phyloP scores from a whole-genome alignment of 2,329 filamentous ascomycete species.

The Clathrospora elynae region DNA sequence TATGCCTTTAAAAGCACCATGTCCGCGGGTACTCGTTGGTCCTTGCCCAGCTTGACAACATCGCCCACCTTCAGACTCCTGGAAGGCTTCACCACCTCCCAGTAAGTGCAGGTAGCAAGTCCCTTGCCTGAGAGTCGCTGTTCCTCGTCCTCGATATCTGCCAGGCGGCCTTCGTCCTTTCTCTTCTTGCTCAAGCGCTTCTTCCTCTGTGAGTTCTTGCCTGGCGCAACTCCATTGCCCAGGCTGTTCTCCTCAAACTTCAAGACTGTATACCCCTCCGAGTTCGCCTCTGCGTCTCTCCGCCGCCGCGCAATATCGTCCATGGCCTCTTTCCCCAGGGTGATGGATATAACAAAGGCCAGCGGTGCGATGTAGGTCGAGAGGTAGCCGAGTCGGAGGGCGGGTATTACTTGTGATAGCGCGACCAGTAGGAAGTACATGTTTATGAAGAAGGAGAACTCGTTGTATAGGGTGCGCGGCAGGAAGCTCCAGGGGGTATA shows the following conservation, averaged over 20 bases:
- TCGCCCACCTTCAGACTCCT: slow-evolving; percentile 92
- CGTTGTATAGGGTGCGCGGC: slow-evolving; percentile 93
- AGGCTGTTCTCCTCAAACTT: slow-evolving; percentile 66
- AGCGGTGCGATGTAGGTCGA: slow-evolving; percentile 92
- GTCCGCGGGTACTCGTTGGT: slow-evolving; percentile 91
- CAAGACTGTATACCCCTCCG: slow-evolving; percentile 82
- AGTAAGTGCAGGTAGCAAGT: slow-evolving; percentile 56
- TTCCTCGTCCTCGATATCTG: slow-evolving; percentile 73
- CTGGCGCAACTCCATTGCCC: slow-evolving; percentile 42
- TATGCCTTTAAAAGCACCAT: slow-evolving; percentile 89
- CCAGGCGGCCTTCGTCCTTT: slow-evolving; percentile 54
- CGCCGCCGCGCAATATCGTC: slow-evolving; percentile 88
- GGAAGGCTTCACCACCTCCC: slow-evolving; percentile 78
- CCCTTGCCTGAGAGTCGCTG: slow-evolving; percentile 49
- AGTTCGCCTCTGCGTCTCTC: slow-evolving; percentile 91
- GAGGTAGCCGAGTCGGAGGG: slow-evolving; percentile 89
- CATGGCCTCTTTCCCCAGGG: slow-evolving; percentile 91
- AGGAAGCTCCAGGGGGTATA: slow-evolving; percentile 95
- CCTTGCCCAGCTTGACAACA: slow-evolving; percentile 89
- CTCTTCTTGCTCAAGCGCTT: slow-evolving; percentile 44
- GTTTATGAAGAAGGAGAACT: slow-evolving; percentile 99
- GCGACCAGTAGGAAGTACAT: slow-evolving; percentile 98
- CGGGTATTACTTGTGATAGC: slow-evolving; percentile 87
- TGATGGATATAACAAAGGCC: slow-evolving; percentile 88
- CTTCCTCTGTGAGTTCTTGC: slow-evolving; percentile 34